Evolutionary conservation across 306 rosid species (phyloP), one percentile per base, ranked within the genome.

Genomic region (Medicago ruthenica): DNA sequence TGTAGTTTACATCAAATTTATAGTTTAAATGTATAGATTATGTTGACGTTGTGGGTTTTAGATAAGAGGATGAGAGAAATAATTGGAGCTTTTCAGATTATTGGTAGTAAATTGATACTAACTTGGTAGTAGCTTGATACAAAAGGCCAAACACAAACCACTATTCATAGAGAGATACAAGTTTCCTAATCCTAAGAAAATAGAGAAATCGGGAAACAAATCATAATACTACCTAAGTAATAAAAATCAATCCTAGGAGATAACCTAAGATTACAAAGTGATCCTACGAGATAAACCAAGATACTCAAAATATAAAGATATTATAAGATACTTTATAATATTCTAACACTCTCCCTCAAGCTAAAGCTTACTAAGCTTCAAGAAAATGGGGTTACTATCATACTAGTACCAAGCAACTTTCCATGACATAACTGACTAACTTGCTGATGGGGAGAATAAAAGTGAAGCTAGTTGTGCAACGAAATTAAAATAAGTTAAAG

Each of bases 401-500:
- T 48, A 48, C 18, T 48, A 15, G 18, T 48, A 48, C 3, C 54
- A 14, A 15, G 5, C 54, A 15, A 48, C 18, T 48, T 15, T 15
- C 54, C 54, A 48, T 14, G 16, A 48, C 18, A 48, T 14, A 48
- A 14, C 54, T 45, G n/a, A 12, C 51, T 48, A 48, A 48, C 18
- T 14, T 48, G 54, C 17, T 14, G 8, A 48, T 48, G 54, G 54
- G 18, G 8, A 14, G 16, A 48, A 5, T 12, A 13, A 47, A 47
- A 14, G 17, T 34, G 17, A 13, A 13, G 36, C 37, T 57, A 21
- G 5, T 63, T 36, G 69, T 9, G n/a, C 27, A 64, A 62, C 9
- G 6, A 64, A 64, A 64, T 37, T 37, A 64, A 59, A 20, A 60
- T 48, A 62, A 17, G 22, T 55, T 27, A 69, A 47, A 15, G 55